phyloP scores from a whole-genome alignment of 2,329 filamentous ascomycete genomes.

The Fusarium gaditjirri region DNA sequence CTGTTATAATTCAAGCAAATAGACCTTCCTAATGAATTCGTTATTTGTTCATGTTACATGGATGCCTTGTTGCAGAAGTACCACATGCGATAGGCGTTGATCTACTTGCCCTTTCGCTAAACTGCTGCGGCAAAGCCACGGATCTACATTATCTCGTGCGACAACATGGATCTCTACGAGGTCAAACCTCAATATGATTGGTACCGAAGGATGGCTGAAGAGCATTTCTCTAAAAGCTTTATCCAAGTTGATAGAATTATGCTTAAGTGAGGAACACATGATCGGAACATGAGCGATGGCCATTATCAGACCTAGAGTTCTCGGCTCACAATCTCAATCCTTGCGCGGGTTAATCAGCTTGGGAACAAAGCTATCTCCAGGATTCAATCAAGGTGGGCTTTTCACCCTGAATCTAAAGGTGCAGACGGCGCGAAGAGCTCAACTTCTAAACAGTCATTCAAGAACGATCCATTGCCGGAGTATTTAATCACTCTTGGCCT shows the following conservation, averaged over 20 bases:
- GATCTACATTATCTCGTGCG: background rate
- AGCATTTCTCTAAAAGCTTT: too few species aligned
- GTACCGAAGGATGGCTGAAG: too few species aligned
- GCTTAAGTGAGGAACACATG: background rate
- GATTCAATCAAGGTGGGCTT: rapidly evolving
- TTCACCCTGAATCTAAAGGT: background rate
- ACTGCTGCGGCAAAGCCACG: background rate
- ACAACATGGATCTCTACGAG: too few species aligned
- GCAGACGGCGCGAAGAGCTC: background rate
- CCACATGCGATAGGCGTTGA: too few species aligned
- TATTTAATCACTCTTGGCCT: background rate
- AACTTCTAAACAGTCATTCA: rapidly evolving
- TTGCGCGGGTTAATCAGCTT: rapidly evolving
- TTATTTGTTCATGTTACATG: rapidly evolving
- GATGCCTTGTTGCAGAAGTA: rapidly evolving
- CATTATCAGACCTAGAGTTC: background rate
- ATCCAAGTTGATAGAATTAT: background rate
- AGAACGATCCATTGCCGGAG: rapidly evolving
- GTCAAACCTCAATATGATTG: background rate
- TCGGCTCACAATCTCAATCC: rapidly evolving
- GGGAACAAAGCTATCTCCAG: rapidly evolving
- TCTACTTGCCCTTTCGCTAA: too few species aligned
- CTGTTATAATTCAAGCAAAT: too few species aligned
- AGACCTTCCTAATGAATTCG: background rate
- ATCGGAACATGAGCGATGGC: background rate